phyloP scores from a whole-genome alignment of 345 rosid genomes.

The Bruguiera gymnorhiza region DNA sequence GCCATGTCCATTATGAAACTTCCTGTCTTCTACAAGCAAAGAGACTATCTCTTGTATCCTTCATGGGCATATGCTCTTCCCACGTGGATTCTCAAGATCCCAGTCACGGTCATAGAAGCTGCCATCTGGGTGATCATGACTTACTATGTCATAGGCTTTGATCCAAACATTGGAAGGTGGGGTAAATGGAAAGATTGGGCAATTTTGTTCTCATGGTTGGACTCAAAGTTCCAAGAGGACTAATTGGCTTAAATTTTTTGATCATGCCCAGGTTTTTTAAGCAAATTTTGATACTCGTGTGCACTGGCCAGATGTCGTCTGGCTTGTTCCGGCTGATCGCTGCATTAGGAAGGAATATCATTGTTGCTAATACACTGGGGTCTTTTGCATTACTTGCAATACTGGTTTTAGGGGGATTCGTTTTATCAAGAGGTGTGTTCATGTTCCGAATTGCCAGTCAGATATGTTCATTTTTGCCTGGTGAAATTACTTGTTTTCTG shows the following conservation, averaged over 20 bases:
- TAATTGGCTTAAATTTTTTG: conserved; percentile 12
- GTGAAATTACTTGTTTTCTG: conserved; percentile 6
- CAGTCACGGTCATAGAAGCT: conserved; percentile 56
- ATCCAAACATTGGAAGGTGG: conserved; percentile 48
- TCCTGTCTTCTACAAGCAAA: conserved; percentile 91
- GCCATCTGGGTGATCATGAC: conserved; percentile 55
- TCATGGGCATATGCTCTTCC: conserved; percentile 89
- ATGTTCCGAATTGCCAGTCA: no score
- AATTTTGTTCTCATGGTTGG: background rate
- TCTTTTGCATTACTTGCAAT: conserved; percentile 45
- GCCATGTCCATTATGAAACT: conserved; percentile 68
- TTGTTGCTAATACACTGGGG: conserved; percentile 59
- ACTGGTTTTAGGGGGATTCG: conserved; percentile 57
- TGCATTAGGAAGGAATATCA: conserved; percentile 53
- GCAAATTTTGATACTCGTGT: conserved; percentile 46
- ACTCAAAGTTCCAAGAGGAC: background rate
- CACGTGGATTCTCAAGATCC: conserved; percentile 78
- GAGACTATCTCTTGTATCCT: conserved; percentile 78
- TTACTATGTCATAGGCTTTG: conserved; percentile 54
- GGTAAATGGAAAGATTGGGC: background rate
- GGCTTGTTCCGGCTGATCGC: conserved; percentile 54
- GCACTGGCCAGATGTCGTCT: conserved; percentile 53
- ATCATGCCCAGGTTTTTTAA: conserved; percentile 45
- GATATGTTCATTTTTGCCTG: background rate
- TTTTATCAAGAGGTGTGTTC: conserved; percentile 43